Conservation (phyloP, 352 stramenopile species). For the Detonula confervacea region DNA sequence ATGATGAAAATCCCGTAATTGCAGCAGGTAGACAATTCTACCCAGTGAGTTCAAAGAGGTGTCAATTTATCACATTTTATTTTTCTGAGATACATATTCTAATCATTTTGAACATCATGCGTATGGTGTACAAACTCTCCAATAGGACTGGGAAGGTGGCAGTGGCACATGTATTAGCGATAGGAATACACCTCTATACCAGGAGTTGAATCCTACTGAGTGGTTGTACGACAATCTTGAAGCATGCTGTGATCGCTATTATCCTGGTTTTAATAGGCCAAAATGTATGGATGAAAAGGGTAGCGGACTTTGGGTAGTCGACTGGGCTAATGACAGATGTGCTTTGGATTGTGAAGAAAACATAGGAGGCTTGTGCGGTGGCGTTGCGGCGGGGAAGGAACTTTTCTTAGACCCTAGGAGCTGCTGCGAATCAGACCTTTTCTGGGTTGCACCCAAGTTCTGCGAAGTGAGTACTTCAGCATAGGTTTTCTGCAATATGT, state of each 20-base stretch:
- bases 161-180: slow-evolving; percentile 11
- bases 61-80: neutral
- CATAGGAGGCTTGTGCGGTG: slow-evolving; percentile 1
- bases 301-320: neutral
- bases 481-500: too few species aligned
- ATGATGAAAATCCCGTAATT: neutral
- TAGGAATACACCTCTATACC: neutral
- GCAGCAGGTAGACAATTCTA: neutral
- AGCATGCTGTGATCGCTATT: slow-evolving; percentile 16
- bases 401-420: slow-evolving; percentile 10
- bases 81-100: neutral
- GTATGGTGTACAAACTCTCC: neutral
- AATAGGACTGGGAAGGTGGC: slow-evolving; percentile 10
- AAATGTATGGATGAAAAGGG: slow-evolving; percentile 12
- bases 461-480: slow-evolving; percentile 17
- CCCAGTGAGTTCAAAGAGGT: neutral
- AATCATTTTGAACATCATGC: too few species aligned
- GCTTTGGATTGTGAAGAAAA: neutral
- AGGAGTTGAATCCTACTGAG: neutral
- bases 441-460: neutral
- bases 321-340: neutral
- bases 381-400: neutral
- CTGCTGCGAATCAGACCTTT: slow-evolving; percentile 23
- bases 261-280: slow-evolving; percentile 5
- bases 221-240: slow-evolving; percentile 4